Evolutionary conservation across 2,329 filamentous ascomycete genomes (phyloP).

Genomic region (Fusarium sp.): DNA sequence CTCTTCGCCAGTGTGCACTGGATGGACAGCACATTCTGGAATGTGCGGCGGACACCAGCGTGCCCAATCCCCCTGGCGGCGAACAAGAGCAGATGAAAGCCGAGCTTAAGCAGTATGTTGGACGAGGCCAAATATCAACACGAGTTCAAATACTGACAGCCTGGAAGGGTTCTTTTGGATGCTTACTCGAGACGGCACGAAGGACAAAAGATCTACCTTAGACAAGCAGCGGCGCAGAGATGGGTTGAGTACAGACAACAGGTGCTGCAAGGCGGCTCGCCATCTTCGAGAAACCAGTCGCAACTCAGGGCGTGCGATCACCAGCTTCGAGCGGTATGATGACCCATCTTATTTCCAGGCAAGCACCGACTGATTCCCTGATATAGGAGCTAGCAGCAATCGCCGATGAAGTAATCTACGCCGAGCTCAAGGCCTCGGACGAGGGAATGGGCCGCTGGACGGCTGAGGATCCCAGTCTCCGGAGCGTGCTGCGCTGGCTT

Average conservation of each 20-base stretch:
- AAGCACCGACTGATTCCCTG: not conserved
- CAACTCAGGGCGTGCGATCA: slow-evolving; percentile 64
- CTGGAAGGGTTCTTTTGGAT: slow-evolving; percentile 64
- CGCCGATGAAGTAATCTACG: slow-evolving; percentile 67
- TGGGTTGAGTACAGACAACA: slow-evolving; percentile 66
- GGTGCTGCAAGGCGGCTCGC: slow-evolving; percentile 62
- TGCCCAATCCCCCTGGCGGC: slow-evolving; percentile 62
- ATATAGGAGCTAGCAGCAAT: slow-evolving; percentile 63
- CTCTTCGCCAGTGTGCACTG: slow-evolving; percentile 67
- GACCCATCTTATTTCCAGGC: not conserved
- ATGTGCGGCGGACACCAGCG: slow-evolving; percentile 68
- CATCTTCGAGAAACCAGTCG: slow-evolving; percentile 57
- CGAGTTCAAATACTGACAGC: slow-evolving; percentile 11
- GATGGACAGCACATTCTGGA: slow-evolving; percentile 73
- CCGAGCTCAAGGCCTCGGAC: slow-evolving; percentile 63
- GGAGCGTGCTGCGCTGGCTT: slow-evolving; percentile 67
- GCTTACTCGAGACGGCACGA: slow-evolving; percentile 69
- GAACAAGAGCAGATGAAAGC: slow-evolving; percentile 68
- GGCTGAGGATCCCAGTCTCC: slow-evolving; percentile 67
- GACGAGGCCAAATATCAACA: not conserved
- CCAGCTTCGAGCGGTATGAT: slow-evolving; percentile 64
- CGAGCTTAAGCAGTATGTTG: slow-evolving; percentile 67
- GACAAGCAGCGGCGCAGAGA: slow-evolving; percentile 66
- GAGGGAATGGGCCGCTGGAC: slow-evolving; percentile 67
- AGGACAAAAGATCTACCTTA: slow-evolving; percentile 70